Evolutionary conservation across 2,329 filamentous ascomycete genomes (phyloP).

Genomic region (Neonectria faginata): DNA sequence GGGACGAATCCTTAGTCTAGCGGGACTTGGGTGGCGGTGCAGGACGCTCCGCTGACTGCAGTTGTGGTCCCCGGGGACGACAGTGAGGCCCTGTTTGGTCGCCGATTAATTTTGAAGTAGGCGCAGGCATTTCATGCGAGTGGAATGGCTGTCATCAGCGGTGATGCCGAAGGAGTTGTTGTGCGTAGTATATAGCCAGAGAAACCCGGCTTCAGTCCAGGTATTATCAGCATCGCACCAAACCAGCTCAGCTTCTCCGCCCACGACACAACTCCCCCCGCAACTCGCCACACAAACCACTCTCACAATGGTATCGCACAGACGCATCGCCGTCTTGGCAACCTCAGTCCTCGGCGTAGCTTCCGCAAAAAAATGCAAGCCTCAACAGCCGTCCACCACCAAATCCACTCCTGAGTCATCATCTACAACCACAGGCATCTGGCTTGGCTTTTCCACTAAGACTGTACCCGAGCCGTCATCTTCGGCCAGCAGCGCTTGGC

Average conservation of each 20-base stretch:
- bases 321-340: background rate
- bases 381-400: no score
- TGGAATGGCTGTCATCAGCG: background rate
- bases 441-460: no score
- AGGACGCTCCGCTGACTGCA: background rate
- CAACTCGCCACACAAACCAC: background rate
- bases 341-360: background rate
- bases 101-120: background rate
- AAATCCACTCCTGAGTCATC: no score
- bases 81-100: background rate
- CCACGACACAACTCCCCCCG: background rate
- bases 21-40: background rate
- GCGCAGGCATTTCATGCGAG: background rate
- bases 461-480: no score
- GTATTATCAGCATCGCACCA: no score
- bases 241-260: background rate
- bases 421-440: no score
- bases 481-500: no score
- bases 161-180: background rate
- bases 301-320: background rate
- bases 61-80: background rate
- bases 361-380: no score
- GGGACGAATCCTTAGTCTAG: no score
- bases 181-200: background rate
- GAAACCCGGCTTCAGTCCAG: no score